Evolutionary conservation across 148 eudicot species (phyloP).

Genomic region (Chenopodium album): DNA sequence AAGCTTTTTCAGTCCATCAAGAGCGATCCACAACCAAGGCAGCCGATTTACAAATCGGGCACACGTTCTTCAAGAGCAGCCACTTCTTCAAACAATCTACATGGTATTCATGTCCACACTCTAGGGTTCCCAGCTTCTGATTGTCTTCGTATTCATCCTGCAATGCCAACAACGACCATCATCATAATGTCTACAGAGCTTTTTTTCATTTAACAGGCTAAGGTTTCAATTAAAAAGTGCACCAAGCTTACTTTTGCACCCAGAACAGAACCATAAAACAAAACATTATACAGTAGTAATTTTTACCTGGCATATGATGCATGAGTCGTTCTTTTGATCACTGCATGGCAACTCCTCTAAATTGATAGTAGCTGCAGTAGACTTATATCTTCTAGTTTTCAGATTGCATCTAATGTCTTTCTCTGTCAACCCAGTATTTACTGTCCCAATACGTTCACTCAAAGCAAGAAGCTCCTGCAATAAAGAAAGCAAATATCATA

Average conservation of each 20-base stretch:
- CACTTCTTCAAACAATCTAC: slow-evolving; percentile 74
- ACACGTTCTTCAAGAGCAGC: slow-evolving; percentile 75
- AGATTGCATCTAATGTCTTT: slow-evolving; percentile 54
- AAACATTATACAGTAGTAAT: too few relatives aligned
- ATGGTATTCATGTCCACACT: slow-evolving; percentile 90
- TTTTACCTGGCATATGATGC: slow-evolving; percentile 87
- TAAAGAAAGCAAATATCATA: slow-evolving; percentile 1
- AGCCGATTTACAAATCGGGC: slow-evolving; percentile 79
- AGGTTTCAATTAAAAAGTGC: neutral
- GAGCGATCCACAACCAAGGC: slow-evolving; percentile 45
- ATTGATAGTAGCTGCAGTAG: slow-evolving; percentile 37
- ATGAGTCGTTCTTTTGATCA: slow-evolving; percentile 62
- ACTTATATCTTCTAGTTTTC: slow-evolving; percentile 47
- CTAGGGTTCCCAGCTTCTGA: slow-evolving; percentile 61
- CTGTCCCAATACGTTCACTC: slow-evolving; percentile 86
- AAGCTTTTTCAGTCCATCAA: neutral
- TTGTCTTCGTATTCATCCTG: slow-evolving; percentile 76
- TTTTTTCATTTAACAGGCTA: neutral
- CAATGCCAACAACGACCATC: slow-evolving; percentile 22
- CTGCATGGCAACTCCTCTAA: slow-evolving; percentile 46
- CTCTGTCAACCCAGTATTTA: slow-evolving; percentile 73
- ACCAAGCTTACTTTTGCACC: neutral
- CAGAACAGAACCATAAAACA: neutral
- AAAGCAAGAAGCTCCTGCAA: slow-evolving; percentile 96
- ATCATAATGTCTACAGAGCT: neutral